Conservation (phyloP, 2,329 filamentous ascomycete species). For the Ophiocordyceps sinensis region DNA sequence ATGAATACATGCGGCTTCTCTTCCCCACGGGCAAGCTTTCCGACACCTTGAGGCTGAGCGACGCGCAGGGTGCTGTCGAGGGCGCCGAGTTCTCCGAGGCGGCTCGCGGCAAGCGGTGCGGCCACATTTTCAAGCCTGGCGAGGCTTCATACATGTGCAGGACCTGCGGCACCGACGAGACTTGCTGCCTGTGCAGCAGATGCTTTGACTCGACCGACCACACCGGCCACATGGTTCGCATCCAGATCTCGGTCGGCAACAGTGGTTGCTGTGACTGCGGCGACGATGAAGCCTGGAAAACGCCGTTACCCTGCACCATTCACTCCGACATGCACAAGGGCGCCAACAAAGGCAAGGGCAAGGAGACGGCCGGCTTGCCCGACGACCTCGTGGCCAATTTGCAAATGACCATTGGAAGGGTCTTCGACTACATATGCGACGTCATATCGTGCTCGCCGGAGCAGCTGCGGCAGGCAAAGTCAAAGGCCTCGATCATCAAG, state of each 20-base stretch:
- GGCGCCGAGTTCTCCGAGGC: conserved; percentile 90
- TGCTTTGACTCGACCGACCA: conserved; percentile 96
- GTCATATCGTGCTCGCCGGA: conserved; percentile 96
- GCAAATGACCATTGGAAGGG: conserved; percentile 70
- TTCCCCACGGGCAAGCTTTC: conserved; percentile 64
- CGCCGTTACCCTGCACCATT: conserved; percentile 82
- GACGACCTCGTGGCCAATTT: conserved; percentile 64
- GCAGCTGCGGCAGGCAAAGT: conserved; percentile 77
- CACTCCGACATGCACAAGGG: conserved; percentile 51
- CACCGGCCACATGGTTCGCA: conserved; percentile 79
- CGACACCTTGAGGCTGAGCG: conserved; percentile 59
- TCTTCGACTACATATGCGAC: conserved; percentile 91
- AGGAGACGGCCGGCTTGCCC: conserved; percentile 46
- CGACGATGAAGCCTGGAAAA: conserved; percentile 85
- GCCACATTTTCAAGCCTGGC: conserved; percentile 90
- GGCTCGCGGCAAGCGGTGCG: conserved; percentile 84
- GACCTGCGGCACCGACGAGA: conserved; percentile 88
- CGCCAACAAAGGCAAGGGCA: conserved; percentile 46
- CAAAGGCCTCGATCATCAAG: conserved; percentile 60
- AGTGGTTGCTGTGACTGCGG: conserved; percentile 96
- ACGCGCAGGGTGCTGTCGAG: conserved; percentile 83
- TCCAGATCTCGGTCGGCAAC: conserved; percentile 77
- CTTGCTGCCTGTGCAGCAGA: conserved; percentile 82
- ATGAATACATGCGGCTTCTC: conserved; percentile 61
- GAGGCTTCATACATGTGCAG: conserved; percentile 92